Evolutionary conservation across 257 asterid genomes (phyloP).

Genomic region (Fraxinus excelsior): DNA sequence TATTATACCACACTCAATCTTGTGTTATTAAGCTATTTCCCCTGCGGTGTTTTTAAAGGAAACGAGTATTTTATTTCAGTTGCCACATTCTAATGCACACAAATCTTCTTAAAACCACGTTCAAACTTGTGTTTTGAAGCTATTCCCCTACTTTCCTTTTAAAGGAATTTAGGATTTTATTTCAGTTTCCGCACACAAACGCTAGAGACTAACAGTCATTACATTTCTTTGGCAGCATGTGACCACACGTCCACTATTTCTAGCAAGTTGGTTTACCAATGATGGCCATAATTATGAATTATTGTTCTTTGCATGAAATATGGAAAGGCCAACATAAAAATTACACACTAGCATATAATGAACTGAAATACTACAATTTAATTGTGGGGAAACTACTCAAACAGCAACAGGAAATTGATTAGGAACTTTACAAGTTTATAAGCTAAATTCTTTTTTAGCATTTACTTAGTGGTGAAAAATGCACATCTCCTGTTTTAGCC

Average conservation of each 20-base stretch:
- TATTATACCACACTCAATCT: not conserved
- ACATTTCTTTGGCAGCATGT: slow-evolving; percentile 20
- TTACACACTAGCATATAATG: slow-evolving; percentile 1
- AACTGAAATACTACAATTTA: not conserved
- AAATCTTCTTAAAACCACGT: not conserved
- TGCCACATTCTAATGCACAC: not conserved
- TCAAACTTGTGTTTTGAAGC: not conserved
- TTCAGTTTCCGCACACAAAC: not conserved
- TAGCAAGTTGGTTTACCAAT: slow-evolving; percentile 12
- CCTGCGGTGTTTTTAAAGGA: no score
- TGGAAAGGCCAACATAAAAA: slow-evolving; percentile 7
- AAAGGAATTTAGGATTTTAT: not conserved
- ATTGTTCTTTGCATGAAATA: not conserved
- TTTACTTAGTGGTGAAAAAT: not conserved
- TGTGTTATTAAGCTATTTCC: no score
- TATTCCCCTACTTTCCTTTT: no score
- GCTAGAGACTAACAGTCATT: slow-evolving; percentile 16
- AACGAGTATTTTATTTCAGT: no score
- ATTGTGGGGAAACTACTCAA: no score
- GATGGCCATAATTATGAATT: not conserved
- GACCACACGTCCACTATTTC: not conserved
- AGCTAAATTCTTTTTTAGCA: not conserved
- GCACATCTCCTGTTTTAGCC: not conserved
- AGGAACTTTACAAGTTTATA: not conserved
- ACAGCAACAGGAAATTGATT: not conserved